phyloP scores from a whole-genome alignment of 2,329 filamentous ascomycete genomes.

The Chrysoporthe deuterocubensis region DNA sequence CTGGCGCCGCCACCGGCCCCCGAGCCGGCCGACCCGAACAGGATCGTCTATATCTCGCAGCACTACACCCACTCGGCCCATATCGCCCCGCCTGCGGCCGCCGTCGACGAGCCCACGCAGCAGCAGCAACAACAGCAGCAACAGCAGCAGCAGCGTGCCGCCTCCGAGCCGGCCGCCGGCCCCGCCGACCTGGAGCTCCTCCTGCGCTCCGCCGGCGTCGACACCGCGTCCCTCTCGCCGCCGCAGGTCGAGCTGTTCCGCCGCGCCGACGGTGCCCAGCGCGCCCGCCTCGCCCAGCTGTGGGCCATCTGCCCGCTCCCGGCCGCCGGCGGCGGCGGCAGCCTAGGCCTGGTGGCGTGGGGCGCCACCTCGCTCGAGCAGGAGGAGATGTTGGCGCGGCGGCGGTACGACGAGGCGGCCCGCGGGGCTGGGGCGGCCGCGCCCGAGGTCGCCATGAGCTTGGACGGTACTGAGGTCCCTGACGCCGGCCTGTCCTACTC shows the following conservation, averaged over 20 bases:
- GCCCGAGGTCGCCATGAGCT: slow-evolving; percentile 47
- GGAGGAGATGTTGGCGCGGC: slow-evolving; percentile 61
- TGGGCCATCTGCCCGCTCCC: slow-evolving; percentile 79
- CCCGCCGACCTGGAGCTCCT: slow-evolving; percentile 59
- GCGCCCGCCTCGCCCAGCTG: slow-evolving; percentile 76
- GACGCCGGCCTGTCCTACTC: slow-evolving; percentile 22
- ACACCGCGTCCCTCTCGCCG: slow-evolving; percentile 69
- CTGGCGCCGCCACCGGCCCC: slow-evolving; percentile 44
- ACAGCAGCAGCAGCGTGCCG: slow-evolving; percentile 36
- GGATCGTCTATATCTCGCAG: slow-evolving; percentile 75
- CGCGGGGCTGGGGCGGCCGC: neutral
- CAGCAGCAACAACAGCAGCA: slow-evolving; percentile 40
- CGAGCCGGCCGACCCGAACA: slow-evolving; percentile 37
- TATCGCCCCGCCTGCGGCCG: slow-evolving; percentile 43
- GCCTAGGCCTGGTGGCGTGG: slow-evolving; percentile 55
- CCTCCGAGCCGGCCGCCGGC: slow-evolving; percentile 54
- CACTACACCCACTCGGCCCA: slow-evolving; percentile 86
- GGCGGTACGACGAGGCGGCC: slow-evolving; percentile 58
- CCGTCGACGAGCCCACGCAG: slow-evolving; percentile 35
- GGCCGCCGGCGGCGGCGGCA: slow-evolving; percentile 52
- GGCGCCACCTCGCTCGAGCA: slow-evolving; percentile 58
- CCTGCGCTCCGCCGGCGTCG: slow-evolving; percentile 69
- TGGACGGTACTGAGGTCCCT: slow-evolving; percentile 51
- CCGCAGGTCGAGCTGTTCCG: slow-evolving; percentile 81
- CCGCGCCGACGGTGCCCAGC: slow-evolving; percentile 73